Base-by-base conservation (phyloP, 1,284 basidiomycete genomes). In the Boletus putidus region DNA sequence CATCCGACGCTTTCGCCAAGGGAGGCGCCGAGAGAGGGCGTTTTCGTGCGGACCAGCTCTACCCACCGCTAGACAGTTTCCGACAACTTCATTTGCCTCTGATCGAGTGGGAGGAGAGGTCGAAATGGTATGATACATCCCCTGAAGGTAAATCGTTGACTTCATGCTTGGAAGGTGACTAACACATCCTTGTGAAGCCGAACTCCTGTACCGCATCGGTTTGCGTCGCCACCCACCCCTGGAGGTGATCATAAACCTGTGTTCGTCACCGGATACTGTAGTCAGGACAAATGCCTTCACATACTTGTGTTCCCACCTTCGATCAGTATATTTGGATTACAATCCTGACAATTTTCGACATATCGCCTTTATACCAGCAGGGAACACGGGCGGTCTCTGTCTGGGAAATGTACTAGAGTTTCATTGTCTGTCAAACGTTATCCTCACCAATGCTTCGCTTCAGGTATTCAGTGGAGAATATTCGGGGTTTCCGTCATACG, bases 281-380 rank as follows among this genome's bases (percentile, higher is more conserved):
- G 70, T 82, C 50, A 80, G 82, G 18, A 65, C 76, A 6, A 71
- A 75, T 11, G 91, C 91, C 1, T 75, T 95, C 35, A 80, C 82
- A 44, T 96, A 94, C 74, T 80, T 95, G 23, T 72, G 94, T 33
- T 83, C 89, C 47, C 87, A 94, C 65, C 77, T 85, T 35, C 67
- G 70, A 9, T 77, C 76, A 1, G 79, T 82, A 50, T 94, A 95
- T 70, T 64, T 74, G 7, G 78, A 85, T 57, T 90, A 89, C 65
- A 78, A 86, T 25, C 79, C 83, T 2, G 65, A 72, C 10, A 70
- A 79, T 23, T 86, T 82, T 55, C 75, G 74, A 10, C 69, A 83
- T 42, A 70, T 89, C 3, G 78, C 89, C 0, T 98, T 93, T 74
- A 84, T 98, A 29, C 95, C 95, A 1, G 86, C 91, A 4, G 64